These are phyloP conservation scores for Dimocarpus longan DNA, from an alignment of 345 rosid species.

Conservation along the genomic window DNA sequence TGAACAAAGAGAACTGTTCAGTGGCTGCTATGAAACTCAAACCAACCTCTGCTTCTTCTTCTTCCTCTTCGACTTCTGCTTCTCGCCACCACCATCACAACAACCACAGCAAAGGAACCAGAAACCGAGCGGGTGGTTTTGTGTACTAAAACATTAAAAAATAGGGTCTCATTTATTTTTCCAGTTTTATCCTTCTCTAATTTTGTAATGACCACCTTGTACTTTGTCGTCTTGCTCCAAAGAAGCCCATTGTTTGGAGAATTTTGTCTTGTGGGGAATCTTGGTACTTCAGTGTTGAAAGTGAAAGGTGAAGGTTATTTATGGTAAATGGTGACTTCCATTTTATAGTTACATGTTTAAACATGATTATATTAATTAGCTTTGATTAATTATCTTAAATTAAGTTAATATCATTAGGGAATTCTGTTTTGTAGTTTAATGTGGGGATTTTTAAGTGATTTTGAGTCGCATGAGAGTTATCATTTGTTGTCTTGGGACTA, in stretches of 20 bases:
- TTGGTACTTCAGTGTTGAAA: background rate
- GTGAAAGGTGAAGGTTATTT: background rate
- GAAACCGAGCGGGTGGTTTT: constrained; percentile 64
- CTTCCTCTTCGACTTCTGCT: constrained; percentile 37
- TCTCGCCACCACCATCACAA: constrained; percentile 21
- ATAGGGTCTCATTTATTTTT: constrained; percentile 4
- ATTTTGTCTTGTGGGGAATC: background rate
- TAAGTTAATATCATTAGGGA: background rate
- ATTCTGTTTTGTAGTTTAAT: background rate
- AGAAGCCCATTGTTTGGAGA: constrained; percentile 18
- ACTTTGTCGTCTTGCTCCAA: constrained; percentile 35
- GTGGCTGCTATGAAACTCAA: constrained; percentile 34
- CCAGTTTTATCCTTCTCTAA: constrained; percentile 31
- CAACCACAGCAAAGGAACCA: constrained; percentile 42
- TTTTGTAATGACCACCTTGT: constrained; percentile 33
- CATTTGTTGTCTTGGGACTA: constrained; percentile 18
- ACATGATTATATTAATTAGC: background rate
- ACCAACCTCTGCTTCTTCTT: constrained; percentile 28
- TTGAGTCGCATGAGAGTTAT: constrained; percentile 18
- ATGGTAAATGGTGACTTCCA: background rate
- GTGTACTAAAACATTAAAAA: constrained; percentile 39
- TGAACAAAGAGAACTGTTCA: constrained; percentile 49
- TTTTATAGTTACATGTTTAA: background rate
- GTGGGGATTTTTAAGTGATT: constrained; percentile 3
- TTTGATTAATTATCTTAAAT: background rate